Evolutionary conservation across 2,329 filamentous ascomycete species (phyloP), one percentile per base, ranked within the genome.

Genomic region (Seiridium unicorne): DNA sequence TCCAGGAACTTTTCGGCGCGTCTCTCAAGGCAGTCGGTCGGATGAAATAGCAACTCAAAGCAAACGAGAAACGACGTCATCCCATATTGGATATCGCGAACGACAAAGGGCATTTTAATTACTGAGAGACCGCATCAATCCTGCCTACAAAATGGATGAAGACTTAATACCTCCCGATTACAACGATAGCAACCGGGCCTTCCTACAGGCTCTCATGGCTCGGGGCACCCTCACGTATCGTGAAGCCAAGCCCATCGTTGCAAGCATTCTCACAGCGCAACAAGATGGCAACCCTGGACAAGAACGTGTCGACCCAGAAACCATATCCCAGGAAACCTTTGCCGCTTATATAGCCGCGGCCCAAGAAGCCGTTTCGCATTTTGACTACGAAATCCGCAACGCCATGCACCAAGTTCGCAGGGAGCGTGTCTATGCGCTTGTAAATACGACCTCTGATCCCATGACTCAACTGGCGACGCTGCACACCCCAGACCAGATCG

Each of bases 331-430:
- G 63, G 84, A 87, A 13, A 84, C 89, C 60, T 84, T 98, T 65
- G 77, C 83, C 31, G 81, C 84, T 8, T 92, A 89, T 73, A 81
- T 98, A 60, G 78, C 85, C 57, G 83, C 83, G 31, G 86, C 92
- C 36, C 92, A 93, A 67, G 80, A 84, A 48, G 87, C 86, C 31
- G 84, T 96, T 53, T 90, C 90, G 0, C 82, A 86, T 7, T 92
- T 96, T 70, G 94, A 98, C 77, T 88, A 93, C 66, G 93, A 97
- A 73, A 92, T 99, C 70, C 87, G 92, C 62, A 90, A 83, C 70
- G 85, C 85, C 3, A 76, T 85, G 42, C 86, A 95, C 68, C 93
- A 97, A 73, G 71, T 75, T 35, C 82, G 81, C 8, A 86, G 84
- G 65, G 79, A 86, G 68, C 85, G 87, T n/a, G 79, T 93, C 31